Conservation (phyloP, 1,284 basidiomycete species). For the Ganoderma lucidum region DNA sequence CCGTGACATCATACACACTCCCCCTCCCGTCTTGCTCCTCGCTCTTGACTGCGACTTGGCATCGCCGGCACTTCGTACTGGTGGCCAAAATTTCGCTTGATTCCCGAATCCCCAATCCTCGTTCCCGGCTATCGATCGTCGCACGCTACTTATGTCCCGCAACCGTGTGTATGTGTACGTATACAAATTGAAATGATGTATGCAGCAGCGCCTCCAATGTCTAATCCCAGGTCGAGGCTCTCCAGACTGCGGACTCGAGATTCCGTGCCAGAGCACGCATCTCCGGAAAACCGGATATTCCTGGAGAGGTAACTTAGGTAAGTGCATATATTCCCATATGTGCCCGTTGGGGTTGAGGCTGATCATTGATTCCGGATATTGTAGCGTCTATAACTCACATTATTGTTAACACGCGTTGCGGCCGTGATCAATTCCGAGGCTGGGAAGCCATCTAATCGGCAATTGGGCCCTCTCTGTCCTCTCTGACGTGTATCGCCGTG, state of each 20-base stretch:
- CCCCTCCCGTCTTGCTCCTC: neutral
- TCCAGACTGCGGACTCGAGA: neutral
- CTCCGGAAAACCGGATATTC: neutral
- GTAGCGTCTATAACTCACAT: neutral
- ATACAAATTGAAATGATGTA: slow-evolving; percentile 6
- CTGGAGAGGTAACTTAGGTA: neutral
- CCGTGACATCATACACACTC: neutral
- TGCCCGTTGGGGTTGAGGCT: neutral
- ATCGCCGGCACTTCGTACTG: neutral
- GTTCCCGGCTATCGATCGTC: slow-evolving; percentile 3
- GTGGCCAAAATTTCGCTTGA: slow-evolving; percentile 7
- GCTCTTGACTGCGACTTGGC: neutral
- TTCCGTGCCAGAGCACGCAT: neutral
- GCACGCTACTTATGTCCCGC: neutral
- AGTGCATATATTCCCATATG: neutral
- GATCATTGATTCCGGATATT: neutral
- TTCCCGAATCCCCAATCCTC: neutral
- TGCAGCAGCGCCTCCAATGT: slow-evolving; percentile 8
- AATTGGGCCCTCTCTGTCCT: neutral
- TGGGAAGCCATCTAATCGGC: neutral
- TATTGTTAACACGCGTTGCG: neutral
- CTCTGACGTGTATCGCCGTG: neutral
- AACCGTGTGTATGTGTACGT: slow-evolving; percentile 4
- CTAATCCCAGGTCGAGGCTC: neutral
- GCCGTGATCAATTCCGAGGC: neutral